Conservation (phyloP, 2,329 filamentous ascomycete genomes). For the Apiospora aurea region DNA sequence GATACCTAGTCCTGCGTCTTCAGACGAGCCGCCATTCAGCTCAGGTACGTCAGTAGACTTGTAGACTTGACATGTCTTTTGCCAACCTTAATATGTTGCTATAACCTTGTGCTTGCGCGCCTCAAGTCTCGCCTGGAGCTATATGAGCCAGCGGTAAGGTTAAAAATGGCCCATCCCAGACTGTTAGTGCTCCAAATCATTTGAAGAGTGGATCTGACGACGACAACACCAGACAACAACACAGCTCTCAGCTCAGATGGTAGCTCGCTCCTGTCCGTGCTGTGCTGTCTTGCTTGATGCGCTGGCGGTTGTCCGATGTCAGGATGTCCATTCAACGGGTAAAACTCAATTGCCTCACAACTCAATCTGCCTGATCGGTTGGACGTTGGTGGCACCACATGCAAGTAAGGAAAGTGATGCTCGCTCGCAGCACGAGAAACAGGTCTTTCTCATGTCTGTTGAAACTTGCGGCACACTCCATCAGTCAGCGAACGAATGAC, state of each 20-base stretch:
- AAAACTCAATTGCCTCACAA: neutral
- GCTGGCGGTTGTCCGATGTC: constrained; percentile 4
- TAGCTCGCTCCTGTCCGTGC: neutral
- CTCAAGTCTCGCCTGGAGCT: neutral
- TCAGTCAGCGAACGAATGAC: constrained; percentile 9
- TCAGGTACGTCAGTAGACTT: neutral
- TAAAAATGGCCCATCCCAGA: constrained; percentile 9
- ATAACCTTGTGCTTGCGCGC: neutral
- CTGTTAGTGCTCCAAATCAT: constrained; percentile 16
- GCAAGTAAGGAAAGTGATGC: neutral
- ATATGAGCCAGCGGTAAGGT: constrained; percentile 7
- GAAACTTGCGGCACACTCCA: constrained; percentile 9
- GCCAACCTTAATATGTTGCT: neutral
- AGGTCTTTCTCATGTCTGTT: neutral
- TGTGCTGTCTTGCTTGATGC: neutral
- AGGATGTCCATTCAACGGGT: neutral
- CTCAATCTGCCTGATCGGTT: neutral
- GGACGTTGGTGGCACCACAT: neutral
- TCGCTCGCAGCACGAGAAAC: neutral
- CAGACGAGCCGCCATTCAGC: neutral
- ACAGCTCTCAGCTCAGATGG: neutral
- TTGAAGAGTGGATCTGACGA: constrained; percentile 13
- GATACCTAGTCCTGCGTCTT: neutral
- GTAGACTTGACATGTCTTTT: neutral
- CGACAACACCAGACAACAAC: constrained; percentile 4